These are phyloP conservation scores for Ganoderma meredithae DNA, from an alignment of 1,284 basidiomycete genomes.

Conservation along the genomic window DNA sequence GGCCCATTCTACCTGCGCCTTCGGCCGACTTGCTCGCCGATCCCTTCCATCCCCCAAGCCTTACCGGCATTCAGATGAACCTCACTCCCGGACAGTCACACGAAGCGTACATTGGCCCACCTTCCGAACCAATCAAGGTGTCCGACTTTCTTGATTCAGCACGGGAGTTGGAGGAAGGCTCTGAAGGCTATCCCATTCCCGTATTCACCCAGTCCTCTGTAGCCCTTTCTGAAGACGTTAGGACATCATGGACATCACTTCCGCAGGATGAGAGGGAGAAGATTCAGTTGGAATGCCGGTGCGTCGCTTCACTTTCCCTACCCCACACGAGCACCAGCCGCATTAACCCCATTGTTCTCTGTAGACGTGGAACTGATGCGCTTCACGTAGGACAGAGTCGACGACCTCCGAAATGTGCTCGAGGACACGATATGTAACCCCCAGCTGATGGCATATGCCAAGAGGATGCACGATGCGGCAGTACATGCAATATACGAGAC, in stretches of 20 bases:
- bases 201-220: constrained; percentile 25
- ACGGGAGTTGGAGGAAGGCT: constrained; percentile 26
- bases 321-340: background rate
- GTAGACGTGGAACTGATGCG: background rate
- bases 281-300: constrained; percentile 44
- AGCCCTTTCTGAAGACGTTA: constrained; percentile 19
- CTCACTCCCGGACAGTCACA: constrained; percentile 39
- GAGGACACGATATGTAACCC: constrained; percentile 61
- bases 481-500: constrained; percentile 55
- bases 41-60: background rate
- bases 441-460: constrained; percentile 62
- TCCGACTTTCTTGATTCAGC: constrained; percentile 38
- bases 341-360: background rate
- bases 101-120: constrained; percentile 44
- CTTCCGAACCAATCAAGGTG: constrained; percentile 41
- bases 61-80: constrained; percentile 24
- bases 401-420: constrained; percentile 58
- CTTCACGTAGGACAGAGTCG: constrained; percentile 50
- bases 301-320: constrained; percentile 19
- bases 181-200: constrained; percentile 18
- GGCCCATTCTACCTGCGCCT: background rate
- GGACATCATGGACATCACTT: constrained; percentile 28
- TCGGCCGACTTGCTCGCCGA: background rate
- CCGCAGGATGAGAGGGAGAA: constrained; percentile 30
- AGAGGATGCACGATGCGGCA: constrained; percentile 57